Conservation (phyloP, 2,329 filamentous ascomycete species). For the Cladosporium sp. region DNA sequence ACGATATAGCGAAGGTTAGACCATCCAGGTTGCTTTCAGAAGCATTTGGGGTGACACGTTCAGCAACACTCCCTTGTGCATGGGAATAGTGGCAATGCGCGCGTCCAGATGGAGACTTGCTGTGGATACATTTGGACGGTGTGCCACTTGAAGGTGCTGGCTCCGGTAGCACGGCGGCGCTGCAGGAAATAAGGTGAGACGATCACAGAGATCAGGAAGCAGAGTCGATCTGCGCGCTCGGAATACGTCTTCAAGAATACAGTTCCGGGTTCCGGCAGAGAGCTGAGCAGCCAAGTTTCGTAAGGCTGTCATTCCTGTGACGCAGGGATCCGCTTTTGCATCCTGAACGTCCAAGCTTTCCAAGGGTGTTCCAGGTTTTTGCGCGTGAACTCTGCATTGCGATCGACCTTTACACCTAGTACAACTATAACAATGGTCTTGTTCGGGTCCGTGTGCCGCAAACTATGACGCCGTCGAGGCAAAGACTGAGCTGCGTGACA, state of each 20-base stretch:
- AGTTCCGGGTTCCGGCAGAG: background rate
- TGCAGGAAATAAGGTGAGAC: background rate
- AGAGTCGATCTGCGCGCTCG: slow-evolving; percentile 4
- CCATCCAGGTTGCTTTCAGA: background rate
- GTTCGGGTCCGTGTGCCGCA: slow-evolving; percentile 9
- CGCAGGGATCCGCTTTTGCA: slow-evolving; percentile 11
- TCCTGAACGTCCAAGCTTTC: slow-evolving; percentile 8
- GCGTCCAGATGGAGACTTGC: no score
- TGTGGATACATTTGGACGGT: background rate
- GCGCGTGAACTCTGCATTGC: background rate
- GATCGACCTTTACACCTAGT: slow-evolving; percentile 3
- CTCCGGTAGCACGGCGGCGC: background rate
- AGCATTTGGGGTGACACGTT: background rate
- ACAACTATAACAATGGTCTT: slow-evolving; percentile 3
- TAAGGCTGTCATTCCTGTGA: background rate
- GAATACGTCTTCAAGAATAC: background rate
- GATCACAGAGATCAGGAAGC: slow-evolving; percentile 4
- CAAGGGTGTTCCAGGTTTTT: slow-evolving; percentile 11
- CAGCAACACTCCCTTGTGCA: background rate
- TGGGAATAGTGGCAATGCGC: background rate
- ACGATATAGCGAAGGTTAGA: background rate
- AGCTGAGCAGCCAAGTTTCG: background rate
- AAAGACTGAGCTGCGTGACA: background rate
- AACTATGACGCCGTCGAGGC: slow-evolving; percentile 4
- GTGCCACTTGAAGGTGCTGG: background rate